Evolutionary conservation across 1,139 yeast species (phyloP), one percentile per base, ranked within the genome.

Genomic region (Yamadazyma pseudoaaseri): DNA sequence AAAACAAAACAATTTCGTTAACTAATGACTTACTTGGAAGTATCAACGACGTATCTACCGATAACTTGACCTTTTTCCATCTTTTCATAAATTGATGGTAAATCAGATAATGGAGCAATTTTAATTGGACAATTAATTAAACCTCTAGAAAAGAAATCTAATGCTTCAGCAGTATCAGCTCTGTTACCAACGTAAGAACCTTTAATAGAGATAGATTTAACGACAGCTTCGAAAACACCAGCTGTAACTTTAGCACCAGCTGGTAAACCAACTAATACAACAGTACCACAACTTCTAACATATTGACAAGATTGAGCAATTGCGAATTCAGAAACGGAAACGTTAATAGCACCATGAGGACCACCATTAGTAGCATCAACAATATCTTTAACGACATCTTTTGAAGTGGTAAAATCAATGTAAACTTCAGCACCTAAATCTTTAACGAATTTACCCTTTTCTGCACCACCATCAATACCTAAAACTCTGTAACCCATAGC

Each of bases 121-220:
- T 79, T 77, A 61, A 81, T 80, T 49, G 87, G 85, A 41, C 86
- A 76, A 52, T 74, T 70, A 49, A 81, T 77, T 51, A 79, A 65
- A 38, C 89, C 89, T 67, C 87, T 73, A 39, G 73, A 35, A 59
- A 80, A 82, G 72, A 81, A 81, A 50, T 81, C 87, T 47, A 82
- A 60, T 36, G 90, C 89, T 62, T 81, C 89, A 47, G 84, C 72
- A 27, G 86, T 73, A 58, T 82, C 89, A 43, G 84, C 85, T 69
- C 90, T 76, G 76, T 81, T 81, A 54, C 90, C 90, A 39, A 82
- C 89, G 52, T 81, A 81, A 31, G 89, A 81, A 52, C 89, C 90
- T 54, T 65, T 74, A 50, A 82, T 77, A 49, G 67, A 66, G 44
- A 81, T 69, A 29, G 85, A 76, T 58, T 73, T 81, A 41, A 79